Evolutionary conservation across 306 rosid species (phyloP).

Genomic region (Lathyrus sativus): DNA sequence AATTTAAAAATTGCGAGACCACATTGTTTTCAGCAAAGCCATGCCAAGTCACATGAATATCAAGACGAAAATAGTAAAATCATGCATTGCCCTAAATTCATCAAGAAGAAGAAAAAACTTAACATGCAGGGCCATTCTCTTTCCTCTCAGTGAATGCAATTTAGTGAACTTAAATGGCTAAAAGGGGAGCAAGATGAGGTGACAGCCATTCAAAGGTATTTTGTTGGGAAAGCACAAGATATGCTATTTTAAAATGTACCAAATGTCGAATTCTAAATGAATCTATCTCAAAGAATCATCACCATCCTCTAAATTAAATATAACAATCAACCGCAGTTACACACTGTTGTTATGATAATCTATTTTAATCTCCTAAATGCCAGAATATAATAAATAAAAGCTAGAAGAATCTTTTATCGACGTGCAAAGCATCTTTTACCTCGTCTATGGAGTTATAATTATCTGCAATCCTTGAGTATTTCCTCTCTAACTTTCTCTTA

Average conservation of each 20-base stretch:
- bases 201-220: not conserved
- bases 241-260: too few species aligned
- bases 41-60: constrained; percentile 15
- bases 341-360: not conserved
- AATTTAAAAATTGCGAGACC: constrained; percentile 25
- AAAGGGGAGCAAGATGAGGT: constrained; percentile 10
- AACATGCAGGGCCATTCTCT: constrained; percentile 6
- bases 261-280: too few species aligned
- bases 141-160: constrained; percentile 29
- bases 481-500: constrained; percentile 59
- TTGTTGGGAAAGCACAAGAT: too few species aligned
- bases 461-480: constrained; percentile 83
- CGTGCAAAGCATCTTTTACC: constrained; percentile 50
- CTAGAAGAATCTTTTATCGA: not conserved
- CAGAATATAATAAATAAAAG: not conserved
- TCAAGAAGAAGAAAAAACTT: not conserved
- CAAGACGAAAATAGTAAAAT: constrained; percentile 12
- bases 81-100: constrained; percentile 14
- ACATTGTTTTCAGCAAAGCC: constrained; percentile 2
- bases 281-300: not conserved
- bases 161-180: not conserved
- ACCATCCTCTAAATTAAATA: not conserved
- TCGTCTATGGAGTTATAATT: constrained; percentile 68
- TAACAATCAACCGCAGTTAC: constrained; percentile 7
- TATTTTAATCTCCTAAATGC: not conserved